phyloP scores from a whole-genome alignment of 2,329 filamentous ascomycete genomes.

The Scleromitrula shiraiana region DNA sequence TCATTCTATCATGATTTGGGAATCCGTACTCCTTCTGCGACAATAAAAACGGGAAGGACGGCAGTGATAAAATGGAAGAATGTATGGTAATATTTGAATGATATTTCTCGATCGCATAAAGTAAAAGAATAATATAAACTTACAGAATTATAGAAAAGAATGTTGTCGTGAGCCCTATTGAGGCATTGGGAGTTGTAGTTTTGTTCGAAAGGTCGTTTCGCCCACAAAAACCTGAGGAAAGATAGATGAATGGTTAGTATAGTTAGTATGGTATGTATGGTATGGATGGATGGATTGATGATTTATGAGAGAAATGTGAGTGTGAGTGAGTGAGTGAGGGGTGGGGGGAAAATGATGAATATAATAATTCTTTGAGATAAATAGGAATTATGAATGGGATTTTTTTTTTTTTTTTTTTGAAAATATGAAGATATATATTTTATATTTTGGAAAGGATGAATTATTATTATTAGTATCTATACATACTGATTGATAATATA shows the following conservation, averaged over 20 bases:
- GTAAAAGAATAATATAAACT: slow-evolving; percentile 23
- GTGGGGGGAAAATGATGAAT: too few relatives aligned
- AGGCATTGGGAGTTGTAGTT: slow-evolving; percentile 27
- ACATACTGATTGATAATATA: too few relatives aligned
- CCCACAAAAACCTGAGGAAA: slow-evolving; percentile 2
- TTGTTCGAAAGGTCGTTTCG: slow-evolving; percentile 20
- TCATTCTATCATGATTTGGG: slow-evolving; percentile 15
- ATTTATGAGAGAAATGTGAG: slow-evolving; percentile 11
- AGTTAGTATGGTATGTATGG: slow-evolving; percentile 8
- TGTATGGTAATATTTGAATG: slow-evolving; percentile 10
- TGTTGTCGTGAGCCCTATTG: slow-evolving; percentile 28
- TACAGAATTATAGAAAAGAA: slow-evolving; percentile 26
- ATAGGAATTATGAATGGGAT: too few relatives aligned
- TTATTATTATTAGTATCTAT: too few relatives aligned
- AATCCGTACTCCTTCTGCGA: slow-evolving; percentile 20
- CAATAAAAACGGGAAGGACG: slow-evolving; percentile 12
- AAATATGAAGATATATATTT: too few relatives aligned
- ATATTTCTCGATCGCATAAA: slow-evolving; percentile 29
- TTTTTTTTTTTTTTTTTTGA: too few relatives aligned
- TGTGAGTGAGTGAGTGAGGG: too few relatives aligned
- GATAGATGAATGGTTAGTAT: slow-evolving; percentile 13
- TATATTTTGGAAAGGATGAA: too few relatives aligned
- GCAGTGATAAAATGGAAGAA: slow-evolving; percentile 12
- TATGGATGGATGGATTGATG: slow-evolving; percentile 10
- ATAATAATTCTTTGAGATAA: too few relatives aligned